Evolutionary conservation across 2,329 filamentous ascomycete genomes (phyloP).

Genomic region (Alternaria atra): DNA sequence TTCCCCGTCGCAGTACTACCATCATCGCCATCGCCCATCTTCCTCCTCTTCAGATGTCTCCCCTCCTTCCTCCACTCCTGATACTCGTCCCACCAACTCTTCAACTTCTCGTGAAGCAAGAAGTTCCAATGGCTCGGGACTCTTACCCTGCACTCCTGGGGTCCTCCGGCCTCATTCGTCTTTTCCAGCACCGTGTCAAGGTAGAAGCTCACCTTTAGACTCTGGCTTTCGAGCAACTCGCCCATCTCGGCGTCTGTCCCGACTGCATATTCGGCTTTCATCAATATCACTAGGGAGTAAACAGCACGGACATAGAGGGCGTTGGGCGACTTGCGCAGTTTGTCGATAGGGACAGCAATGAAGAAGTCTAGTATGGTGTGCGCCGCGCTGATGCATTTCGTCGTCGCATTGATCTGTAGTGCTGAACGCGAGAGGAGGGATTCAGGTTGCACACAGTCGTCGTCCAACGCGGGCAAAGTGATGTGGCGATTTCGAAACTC

Average conservation of each 20-base stretch:
- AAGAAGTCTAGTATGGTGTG: conserved; percentile 47
- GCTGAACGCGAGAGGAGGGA: conserved; percentile 43
- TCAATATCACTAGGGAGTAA: conserved; percentile 43
- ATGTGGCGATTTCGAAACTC: conserved; percentile 47
- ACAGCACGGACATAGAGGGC: conserved; percentile 44
- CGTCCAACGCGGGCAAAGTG: conserved; percentile 46
- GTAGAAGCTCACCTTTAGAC: conserved; percentile 44
- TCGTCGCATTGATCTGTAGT: conserved; percentile 48
- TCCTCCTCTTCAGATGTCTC: conserved; percentile 35
- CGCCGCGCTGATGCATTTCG: conserved; percentile 45
- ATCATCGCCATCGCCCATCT: conserved; percentile 9
- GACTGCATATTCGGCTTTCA: conserved; percentile 49
- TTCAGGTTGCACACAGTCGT: conserved; percentile 46
- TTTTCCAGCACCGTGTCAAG: conserved; percentile 34
- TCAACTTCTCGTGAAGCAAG: conserved; percentile 41
- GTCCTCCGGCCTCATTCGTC: conserved; percentile 37
- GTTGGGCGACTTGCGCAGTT: conserved; percentile 39
- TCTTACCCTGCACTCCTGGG: conserved; percentile 41
- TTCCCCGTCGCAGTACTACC: conserved; percentile 3
- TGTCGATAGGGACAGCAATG: conserved; percentile 27
- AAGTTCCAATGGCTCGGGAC: conserved; percentile 46
- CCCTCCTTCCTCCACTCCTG: conserved; percentile 39
- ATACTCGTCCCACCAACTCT: conserved; percentile 45
- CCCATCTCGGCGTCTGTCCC: conserved; percentile 46
- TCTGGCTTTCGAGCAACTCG: conserved; percentile 44